phyloP scores from a whole-genome alignment of 768 basidiomycete genomes.

The Tricholoma matsutake region DNA sequence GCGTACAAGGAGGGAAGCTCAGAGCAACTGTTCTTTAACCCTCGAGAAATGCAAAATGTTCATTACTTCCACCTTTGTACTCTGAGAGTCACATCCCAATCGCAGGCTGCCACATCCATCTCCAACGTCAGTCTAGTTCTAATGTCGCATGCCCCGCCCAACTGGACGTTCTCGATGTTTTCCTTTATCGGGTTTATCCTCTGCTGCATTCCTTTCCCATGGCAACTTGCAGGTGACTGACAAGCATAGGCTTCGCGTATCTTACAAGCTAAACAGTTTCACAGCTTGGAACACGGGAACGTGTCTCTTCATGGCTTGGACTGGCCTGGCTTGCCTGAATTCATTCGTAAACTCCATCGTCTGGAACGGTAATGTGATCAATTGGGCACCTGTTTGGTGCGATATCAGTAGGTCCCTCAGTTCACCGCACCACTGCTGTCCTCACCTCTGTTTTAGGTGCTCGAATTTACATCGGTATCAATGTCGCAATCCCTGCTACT shows the following conservation, averaged over 20 bases:
- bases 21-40: constrained; percentile 36
- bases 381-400: constrained; percentile 61
- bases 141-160: constrained; percentile 36
- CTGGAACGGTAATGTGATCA: constrained; percentile 60
- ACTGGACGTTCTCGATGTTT: constrained; percentile 44
- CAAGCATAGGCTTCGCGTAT: not conserved
- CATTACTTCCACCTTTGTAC: constrained; percentile 31
- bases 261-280: not conserved
- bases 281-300: constrained; percentile 40
- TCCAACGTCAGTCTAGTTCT: not conserved
- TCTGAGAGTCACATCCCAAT: constrained; percentile 18
- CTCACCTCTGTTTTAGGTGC: not conserved
- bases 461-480: not conserved
- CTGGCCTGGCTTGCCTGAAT: constrained; percentile 52
- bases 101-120: constrained; percentile 9
- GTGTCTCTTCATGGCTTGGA: constrained; percentile 71
- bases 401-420: constrained; percentile 44
- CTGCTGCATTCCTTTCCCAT: constrained; percentile 57
- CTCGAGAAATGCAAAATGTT: constrained; percentile 16
- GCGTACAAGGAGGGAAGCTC: constrained; percentile 34
- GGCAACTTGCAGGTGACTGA: constrained; percentile 59
- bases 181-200: constrained; percentile 57
- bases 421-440: not conserved
- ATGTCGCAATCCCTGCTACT: not conserved
- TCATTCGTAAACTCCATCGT: constrained; percentile 64